phyloP scores from a whole-genome alignment of 2,329 filamentous ascomycete genomes.

The Fusarium palustre region DNA sequence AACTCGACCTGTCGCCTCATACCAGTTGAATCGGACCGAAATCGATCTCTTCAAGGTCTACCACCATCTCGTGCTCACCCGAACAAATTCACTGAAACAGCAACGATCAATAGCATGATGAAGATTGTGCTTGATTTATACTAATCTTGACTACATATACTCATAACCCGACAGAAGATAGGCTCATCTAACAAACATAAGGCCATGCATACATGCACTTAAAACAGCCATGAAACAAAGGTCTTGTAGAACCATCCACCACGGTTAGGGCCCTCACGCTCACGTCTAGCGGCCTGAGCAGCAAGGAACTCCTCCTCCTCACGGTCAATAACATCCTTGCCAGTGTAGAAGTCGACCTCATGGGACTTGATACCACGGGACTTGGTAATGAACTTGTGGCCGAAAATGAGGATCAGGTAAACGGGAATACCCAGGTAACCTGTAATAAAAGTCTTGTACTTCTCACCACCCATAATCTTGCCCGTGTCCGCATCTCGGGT shows the following conservation, averaged over 20 bases:
- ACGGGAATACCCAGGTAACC: constrained; percentile 82
- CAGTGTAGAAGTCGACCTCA: constrained; percentile 76
- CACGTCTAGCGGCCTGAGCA: constrained; percentile 47
- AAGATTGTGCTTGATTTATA: constrained; percentile 19
- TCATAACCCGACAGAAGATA: constrained; percentile 17
- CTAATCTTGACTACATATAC: constrained; percentile 28
- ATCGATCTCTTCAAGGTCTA: background rate
- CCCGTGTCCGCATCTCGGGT: constrained; percentile 53
- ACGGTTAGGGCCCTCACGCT: constrained; percentile 38
- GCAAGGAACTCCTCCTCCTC: constrained; percentile 78
- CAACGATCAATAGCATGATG: background rate
- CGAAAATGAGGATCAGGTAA: constrained; percentile 76
- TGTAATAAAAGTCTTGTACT: constrained; percentile 82
- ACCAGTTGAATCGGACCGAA: background rate
- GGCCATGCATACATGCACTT: constrained; percentile 16
- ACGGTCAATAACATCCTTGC: constrained; percentile 78
- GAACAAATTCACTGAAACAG: background rate
- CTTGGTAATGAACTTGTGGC: constrained; percentile 71
- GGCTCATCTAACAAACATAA: constrained; percentile 15
- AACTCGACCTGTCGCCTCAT: too few relatives aligned
- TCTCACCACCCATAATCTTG: constrained; percentile 62
- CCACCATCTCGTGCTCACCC: too few relatives aligned
- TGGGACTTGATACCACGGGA: constrained; percentile 66
- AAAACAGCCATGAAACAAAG: constrained; percentile 55
- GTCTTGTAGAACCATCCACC: constrained; percentile 54